Percentiles rank a stretch among this genome's conserved stretches.
phyloP scores from a whole-genome alignment of 2,329 filamentous ascomycete genomes.

The Alternaria arborescens region DNA sequence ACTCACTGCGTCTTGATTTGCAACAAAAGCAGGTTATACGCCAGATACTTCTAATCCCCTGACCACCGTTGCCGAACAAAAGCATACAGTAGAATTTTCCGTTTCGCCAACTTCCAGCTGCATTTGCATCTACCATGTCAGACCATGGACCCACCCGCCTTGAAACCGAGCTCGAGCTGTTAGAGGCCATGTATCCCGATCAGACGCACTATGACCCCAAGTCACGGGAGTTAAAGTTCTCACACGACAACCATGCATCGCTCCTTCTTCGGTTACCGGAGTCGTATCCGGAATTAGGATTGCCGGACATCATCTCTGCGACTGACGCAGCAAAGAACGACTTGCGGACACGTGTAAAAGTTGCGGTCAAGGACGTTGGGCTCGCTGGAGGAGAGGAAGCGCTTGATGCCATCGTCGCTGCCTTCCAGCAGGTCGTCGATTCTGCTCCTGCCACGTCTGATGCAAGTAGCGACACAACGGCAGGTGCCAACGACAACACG shows the following conservation, averaged over 20 bases:
- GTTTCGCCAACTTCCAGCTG: not conserved
- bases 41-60: not conserved
- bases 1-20: constrained; percentile 1
- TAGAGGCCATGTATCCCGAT: constrained; percentile 57
- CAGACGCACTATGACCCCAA: constrained; percentile 47
- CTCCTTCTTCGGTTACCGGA: constrained; percentile 53
- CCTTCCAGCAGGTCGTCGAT: constrained; percentile 44
- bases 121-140: constrained; percentile 15
- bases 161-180: constrained; percentile 51
- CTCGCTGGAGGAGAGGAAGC: constrained; percentile 53
- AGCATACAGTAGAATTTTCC: not conserved
- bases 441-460: not conserved
- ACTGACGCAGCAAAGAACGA: constrained; percentile 48
- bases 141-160: constrained; percentile 33
- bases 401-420: constrained; percentile 53
- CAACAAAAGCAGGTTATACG: constrained; percentile 2
- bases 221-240: constrained; percentile 52
- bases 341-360: constrained; percentile 45
- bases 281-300: constrained; percentile 46
- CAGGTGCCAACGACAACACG: not conserved
- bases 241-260: constrained; percentile 27
- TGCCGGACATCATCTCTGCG: constrained; percentile 53
- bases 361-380: constrained; percentile 33
- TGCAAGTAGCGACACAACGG: not conserved
- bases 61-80: not conserved